Evolutionary conservation across 352 stramenopile species (phyloP).

Genomic region (Phytophthora fragariaefolia): DNA sequence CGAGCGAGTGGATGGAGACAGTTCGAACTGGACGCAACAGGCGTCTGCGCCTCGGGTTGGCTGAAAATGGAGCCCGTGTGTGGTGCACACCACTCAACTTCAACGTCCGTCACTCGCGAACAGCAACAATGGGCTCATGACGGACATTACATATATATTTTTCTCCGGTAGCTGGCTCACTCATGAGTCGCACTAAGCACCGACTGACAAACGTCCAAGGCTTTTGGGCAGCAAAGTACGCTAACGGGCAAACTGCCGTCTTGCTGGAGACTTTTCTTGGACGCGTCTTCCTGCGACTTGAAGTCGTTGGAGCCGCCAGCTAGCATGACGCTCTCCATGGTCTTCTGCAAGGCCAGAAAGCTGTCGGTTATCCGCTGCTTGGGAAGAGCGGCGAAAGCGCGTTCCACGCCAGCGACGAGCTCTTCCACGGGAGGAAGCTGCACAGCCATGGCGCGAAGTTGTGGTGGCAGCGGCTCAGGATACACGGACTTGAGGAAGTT

Average conservation of each 20-base stretch:
- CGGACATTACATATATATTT: not conserved
- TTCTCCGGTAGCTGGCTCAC: not conserved
- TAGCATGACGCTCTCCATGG: slow-evolving; percentile 49
- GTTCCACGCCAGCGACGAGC: slow-evolving; percentile 34
- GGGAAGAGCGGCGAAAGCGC: slow-evolving; percentile 28
- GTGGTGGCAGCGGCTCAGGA: slow-evolving; percentile 15
- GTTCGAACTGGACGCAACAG: slow-evolving; percentile 30
- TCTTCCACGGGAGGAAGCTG: slow-evolving; percentile 31
- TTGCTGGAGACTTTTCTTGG: slow-evolving; percentile 42
- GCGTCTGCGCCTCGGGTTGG: slow-evolving; percentile 15
- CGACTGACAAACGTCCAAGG: slow-evolving; percentile 32
- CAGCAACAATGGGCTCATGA: too few species aligned
- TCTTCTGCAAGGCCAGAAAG: slow-evolving; percentile 45
- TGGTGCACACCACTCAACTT: slow-evolving; percentile 32
- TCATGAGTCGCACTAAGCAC: slow-evolving; percentile 18
- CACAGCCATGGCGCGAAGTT: slow-evolving; percentile 5
- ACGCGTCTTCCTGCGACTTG: slow-evolving; percentile 31
- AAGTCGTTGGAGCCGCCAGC: slow-evolving; percentile 44
- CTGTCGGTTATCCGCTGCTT: slow-evolving; percentile 34
- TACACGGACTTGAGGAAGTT: slow-evolving; percentile 41
- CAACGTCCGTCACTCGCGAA: slow-evolving; percentile 14
- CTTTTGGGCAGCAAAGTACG: slow-evolving; percentile 41
- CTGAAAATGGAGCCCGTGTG: slow-evolving; percentile 24
- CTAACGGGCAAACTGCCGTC: slow-evolving; percentile 48
- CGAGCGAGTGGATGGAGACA: slow-evolving; percentile 34